Evolutionary conservation across 805 yeast species (phyloP).

Genomic region (Starmera quercuum): DNA sequence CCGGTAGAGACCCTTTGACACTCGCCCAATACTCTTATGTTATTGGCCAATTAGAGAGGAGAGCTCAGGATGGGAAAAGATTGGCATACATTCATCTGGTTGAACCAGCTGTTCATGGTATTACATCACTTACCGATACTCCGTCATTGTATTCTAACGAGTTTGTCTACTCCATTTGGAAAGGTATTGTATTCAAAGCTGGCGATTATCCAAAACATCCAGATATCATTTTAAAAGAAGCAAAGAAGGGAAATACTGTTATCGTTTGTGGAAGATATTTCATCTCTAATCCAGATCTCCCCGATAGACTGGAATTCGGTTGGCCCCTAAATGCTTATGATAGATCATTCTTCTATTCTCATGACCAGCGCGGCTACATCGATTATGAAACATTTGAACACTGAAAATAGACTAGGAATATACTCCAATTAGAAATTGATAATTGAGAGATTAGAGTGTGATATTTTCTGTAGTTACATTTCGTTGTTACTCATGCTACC

Average conservation of each 20-base stretch:
- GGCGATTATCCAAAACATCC: conserved; percentile 24
- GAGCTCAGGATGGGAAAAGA: conserved; percentile 25
- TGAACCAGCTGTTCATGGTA: conserved; percentile 39
- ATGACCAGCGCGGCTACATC: background rate
- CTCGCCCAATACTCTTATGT: conserved; percentile 33
- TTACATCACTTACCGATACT: conserved; percentile 6
- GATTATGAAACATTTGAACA: too few species aligned
- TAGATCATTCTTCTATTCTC: conserved; percentile 25
- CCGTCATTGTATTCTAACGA: conserved; percentile 2
- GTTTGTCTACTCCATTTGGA: conserved; percentile 9
- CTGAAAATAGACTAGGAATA: too few species aligned
- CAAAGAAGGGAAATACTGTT: conserved; percentile 18
- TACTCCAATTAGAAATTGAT: too few species aligned
- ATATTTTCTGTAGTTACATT: background rate
- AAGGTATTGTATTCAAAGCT: conserved; percentile 21
- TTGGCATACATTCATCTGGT: conserved; percentile 35
- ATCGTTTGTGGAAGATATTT: conserved; percentile 30
- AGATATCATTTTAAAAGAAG: background rate
- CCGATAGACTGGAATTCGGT: conserved; percentile 28
- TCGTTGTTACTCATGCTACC: background rate
- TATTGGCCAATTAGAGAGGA: conserved; percentile 29
- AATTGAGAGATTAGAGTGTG: background rate
- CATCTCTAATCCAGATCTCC: conserved; percentile 39
- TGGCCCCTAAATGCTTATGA: conserved; percentile 23
- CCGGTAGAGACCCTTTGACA: conserved; percentile 19